Conservation (phyloP, 2,329 filamentous ascomycete genomes). For the Microdochium bolleyi region DNA sequence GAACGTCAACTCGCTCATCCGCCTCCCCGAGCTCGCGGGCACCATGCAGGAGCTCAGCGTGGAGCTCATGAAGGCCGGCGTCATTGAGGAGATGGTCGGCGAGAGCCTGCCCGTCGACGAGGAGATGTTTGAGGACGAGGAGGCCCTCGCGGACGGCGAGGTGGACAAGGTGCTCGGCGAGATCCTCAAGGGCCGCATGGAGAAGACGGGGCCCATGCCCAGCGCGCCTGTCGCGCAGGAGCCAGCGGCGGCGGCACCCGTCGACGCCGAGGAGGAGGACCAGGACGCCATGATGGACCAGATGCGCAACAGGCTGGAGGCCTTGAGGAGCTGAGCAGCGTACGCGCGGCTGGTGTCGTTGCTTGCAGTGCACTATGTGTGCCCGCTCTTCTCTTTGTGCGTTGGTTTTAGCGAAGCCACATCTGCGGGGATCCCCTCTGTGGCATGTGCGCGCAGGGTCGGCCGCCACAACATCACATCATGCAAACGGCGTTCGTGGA, state of each 20-base stretch:
- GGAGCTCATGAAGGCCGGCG: slow-evolving; percentile 88
- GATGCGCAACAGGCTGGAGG: slow-evolving; percentile 84
- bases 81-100: slow-evolving; percentile 95
- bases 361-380: no score
- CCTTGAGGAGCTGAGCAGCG: background rate
- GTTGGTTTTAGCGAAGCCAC: no score
- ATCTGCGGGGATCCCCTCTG: no score
- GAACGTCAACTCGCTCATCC: slow-evolving; percentile 81
- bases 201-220: slow-evolving; percentile 50
- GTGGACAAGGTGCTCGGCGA: slow-evolving; percentile 91
- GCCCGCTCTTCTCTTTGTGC: no score
- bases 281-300: slow-evolving; percentile 86
- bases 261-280: slow-evolving; percentile 73
- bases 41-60: slow-evolving; percentile 85
- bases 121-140: slow-evolving; percentile 63
- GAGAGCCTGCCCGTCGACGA: slow-evolving; percentile 74
- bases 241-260: slow-evolving; percentile 41
- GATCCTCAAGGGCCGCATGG: slow-evolving; percentile 75
- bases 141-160: slow-evolving; percentile 69
- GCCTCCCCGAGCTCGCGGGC: slow-evolving; percentile 74
- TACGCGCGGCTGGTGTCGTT: background rate
- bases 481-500: background rate
- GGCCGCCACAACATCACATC: background rate
- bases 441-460: background rate
- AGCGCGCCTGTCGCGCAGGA: slow-evolving; percentile 45